Evolutionary conservation across 805 yeast species (phyloP).

Genomic region (Wickerhamiella dianesei): DNA sequence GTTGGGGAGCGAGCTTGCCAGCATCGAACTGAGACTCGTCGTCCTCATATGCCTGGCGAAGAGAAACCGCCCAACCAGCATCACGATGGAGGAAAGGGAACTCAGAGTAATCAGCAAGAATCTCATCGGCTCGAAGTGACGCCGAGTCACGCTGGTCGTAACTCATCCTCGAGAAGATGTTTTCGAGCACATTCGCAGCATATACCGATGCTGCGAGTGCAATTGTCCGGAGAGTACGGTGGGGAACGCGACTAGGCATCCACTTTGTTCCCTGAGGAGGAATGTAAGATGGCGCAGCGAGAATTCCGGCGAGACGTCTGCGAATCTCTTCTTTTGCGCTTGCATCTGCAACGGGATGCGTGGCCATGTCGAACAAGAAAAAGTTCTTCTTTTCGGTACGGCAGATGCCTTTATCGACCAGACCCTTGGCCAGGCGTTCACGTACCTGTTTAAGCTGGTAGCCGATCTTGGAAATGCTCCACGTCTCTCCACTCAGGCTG

Average conservation of each 20-base stretch:
- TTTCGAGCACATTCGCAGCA: constrained; percentile 94
- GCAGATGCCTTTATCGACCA: constrained; percentile 91
- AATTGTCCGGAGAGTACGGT: constrained; percentile 61
- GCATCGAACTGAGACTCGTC: constrained; percentile 23
- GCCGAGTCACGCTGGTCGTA: constrained; percentile 89
- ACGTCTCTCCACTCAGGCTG: constrained; percentile 80
- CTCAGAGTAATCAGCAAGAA: constrained; percentile 67
- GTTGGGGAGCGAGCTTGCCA: constrained; percentile 38
- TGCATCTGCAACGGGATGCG: constrained; percentile 88
- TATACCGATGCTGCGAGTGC: constrained; percentile 78
- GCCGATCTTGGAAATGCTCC: constrained; percentile 89
- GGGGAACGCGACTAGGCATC: constrained; percentile 56
- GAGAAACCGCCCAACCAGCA: constrained; percentile 34
- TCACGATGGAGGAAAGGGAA: constrained; percentile 63
- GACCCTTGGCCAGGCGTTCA: constrained; percentile 89
- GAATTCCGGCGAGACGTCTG: constrained; percentile 52
- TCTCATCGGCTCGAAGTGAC: constrained; percentile 85
- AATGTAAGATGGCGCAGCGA: constrained; percentile 49
- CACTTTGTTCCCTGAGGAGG: constrained; percentile 42
- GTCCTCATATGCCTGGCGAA: constrained; percentile 36
- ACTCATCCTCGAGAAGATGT: constrained; percentile 49
- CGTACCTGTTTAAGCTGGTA: constrained; percentile 96
- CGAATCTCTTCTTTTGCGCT: constrained; percentile 71
- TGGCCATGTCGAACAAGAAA: constrained; percentile 93
- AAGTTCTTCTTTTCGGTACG: constrained; percentile 94